A percentile compares a stretch with the other conserved stretches of the same genome.
Conservation (phyloP, 1,284 basidiomycete species). For the Meripilus lineatus region DNA sequence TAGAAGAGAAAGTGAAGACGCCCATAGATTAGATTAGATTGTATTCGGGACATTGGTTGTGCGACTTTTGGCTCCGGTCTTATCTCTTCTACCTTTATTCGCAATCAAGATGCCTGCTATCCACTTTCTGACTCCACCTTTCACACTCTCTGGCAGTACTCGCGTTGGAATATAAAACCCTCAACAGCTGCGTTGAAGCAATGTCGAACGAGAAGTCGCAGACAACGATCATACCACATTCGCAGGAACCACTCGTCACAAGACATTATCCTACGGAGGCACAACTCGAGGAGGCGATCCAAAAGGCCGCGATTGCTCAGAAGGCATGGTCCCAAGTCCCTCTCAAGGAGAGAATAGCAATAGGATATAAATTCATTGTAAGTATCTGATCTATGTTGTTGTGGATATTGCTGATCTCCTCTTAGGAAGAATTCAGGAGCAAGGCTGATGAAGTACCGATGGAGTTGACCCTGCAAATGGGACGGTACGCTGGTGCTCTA, state of each 20-base stretch:
- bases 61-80: too few relatives aligned
- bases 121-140: too few relatives aligned
- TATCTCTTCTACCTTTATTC: too few relatives aligned
- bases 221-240: conserved; percentile 70
- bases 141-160: too few relatives aligned
- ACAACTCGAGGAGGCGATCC: conserved; percentile 60
- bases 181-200: too few relatives aligned
- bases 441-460: conserved; percentile 65
- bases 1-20: neutral
- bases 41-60: neutral
- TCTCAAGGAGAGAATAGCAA: conserved; percentile 66
- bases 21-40: neutral
- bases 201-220: too few relatives aligned
- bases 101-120: too few relatives aligned
- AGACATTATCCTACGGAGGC: conserved; percentile 49
- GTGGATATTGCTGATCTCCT: neutral
- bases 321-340: conserved; percentile 68
- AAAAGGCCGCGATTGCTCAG: conserved; percentile 60
- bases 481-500: conserved; percentile 45
- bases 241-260: conserved; percentile 52
- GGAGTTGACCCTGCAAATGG: conserved; percentile 80
- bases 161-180: too few relatives aligned
- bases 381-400: conserved; percentile 13
- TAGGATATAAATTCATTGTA: conserved; percentile 77
- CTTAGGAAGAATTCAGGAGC: conserved; percentile 71